Base-by-base conservation (phyloP, 306 rosid species). In the Rosa lucieae region DNA sequence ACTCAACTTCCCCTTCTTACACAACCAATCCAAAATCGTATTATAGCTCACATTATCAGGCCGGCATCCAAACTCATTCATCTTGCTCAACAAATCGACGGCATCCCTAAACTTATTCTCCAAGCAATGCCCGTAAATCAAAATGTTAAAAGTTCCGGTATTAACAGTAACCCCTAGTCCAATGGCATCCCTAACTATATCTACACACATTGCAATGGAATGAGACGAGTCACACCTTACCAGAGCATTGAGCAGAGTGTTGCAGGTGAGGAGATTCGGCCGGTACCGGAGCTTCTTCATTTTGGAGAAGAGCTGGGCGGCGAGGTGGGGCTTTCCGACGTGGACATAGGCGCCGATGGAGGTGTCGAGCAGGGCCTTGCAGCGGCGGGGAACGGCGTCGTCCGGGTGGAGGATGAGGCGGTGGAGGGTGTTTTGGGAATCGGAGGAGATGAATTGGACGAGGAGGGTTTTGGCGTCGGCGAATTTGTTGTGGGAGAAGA, bases 31-130 rank as follows among this genome's bases (percentile, higher is more conserved):
- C 77, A 95, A 72, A 20, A 95, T 75, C 0, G 97, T 92, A 61
- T 94, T 94, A 72, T 88, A 94, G 61, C 89, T 91, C 62, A 94
- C 89, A 76, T 80, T 86, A 83, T 94, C 97, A 8, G 97, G 92
- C 2, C 9, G 20, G 26, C 97, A 94, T 0, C 85, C 86, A 75
- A 78, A 88, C 17, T 87, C 89, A 4, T 81, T 52, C 97, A 92
- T 94, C 43, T 46, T 82, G 52, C 72, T 79, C 70, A 87, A 59
- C 76, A 89, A 56, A 42, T 72, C 74, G 15, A 91, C 10, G 10
- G 94, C 97, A 29, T 87, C 86, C 39, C 70, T 26, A 62, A 87
- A 87, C 66, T 83, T 89, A 66, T 76, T 84, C 81, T 81, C 87
- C 42, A 49, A 76, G 61, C 99, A 95, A 77, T 76, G 86, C 21